These are phyloP conservation scores for Irpex lacteus DNA, from an alignment of 1,284 basidiomycete genomes.

Conservation along the genomic window DNA sequence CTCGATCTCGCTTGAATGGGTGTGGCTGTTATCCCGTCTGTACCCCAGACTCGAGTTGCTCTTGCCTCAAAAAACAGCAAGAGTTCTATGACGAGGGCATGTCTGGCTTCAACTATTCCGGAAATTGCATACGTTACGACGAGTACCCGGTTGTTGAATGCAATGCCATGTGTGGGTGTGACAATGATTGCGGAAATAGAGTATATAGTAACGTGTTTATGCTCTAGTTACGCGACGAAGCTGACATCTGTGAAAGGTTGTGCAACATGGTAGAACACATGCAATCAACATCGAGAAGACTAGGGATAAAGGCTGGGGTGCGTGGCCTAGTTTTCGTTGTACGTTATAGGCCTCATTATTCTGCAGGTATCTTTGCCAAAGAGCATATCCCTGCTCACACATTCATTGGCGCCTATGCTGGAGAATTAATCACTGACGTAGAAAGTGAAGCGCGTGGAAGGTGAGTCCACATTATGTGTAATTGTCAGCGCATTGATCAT, in stretches of 20 bases:
- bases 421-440: slow-evolving; percentile 73
- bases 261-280: slow-evolving; percentile 74
- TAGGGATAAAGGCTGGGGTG: slow-evolving; percentile 79
- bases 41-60: slow-evolving; percentile 65
- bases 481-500: neutral
- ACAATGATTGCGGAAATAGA: slow-evolving; percentile 72
- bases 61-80: slow-evolving; percentile 62
- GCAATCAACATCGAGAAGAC: slow-evolving; percentile 69
- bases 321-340: slow-evolving; percentile 17
- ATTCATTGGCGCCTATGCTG: slow-evolving; percentile 83
- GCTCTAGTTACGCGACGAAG: too few species aligned
- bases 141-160: slow-evolving; percentile 84
- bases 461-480: slow-evolving; percentile 37
- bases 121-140: slow-evolving; percentile 41
- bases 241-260: slow-evolving; percentile 50
- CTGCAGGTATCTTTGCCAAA: slow-evolving; percentile 67
- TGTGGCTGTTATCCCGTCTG: slow-evolving; percentile 77
- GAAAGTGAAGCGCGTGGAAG: slow-evolving; percentile 66
- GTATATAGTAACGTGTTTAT: slow-evolving; percentile 41
- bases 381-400: slow-evolving; percentile 65
- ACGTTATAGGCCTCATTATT: neutral
- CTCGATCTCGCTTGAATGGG: slow-evolving; percentile 43
- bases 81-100: slow-evolving; percentile 32
- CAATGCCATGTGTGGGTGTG: slow-evolving; percentile 79
- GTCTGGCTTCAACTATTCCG: slow-evolving; percentile 64